These are phyloP conservation scores for Gigaspora rosea DNA, from an alignment of 192 early-diverging fungal genomes.

Conservation along the genomic window DNA sequence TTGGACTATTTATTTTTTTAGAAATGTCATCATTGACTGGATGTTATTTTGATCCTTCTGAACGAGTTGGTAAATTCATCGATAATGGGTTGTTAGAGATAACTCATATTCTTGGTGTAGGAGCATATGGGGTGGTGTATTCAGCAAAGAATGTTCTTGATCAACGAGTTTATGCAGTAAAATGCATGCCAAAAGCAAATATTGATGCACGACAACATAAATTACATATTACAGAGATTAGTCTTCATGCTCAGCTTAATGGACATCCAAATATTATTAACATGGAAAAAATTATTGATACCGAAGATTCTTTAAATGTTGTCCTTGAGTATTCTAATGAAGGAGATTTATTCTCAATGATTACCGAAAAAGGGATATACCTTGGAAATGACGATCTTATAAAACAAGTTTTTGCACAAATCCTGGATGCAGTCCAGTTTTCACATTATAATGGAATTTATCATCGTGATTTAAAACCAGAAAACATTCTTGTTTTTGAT, in stretches of 20 bases:
- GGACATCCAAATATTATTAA: constrained; percentile 68
- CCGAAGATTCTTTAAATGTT: constrained; percentile 60
- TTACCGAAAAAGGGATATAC: constrained; percentile 78
- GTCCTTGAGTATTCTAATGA: constrained; percentile 78
- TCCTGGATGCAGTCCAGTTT: constrained; percentile 79
- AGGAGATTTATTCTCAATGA: constrained; percentile 93
- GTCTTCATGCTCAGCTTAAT: constrained; percentile 62
- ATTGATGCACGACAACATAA: constrained; percentile 56
- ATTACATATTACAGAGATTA: constrained; percentile 68
- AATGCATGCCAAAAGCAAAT: constrained; percentile 68
- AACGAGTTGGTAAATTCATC: constrained; percentile 36
- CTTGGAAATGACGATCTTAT: constrained; percentile 71
- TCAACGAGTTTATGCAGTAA: constrained; percentile 65
- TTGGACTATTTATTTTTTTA: no score
- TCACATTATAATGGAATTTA: constrained; percentile 68
- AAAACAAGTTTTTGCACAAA: constrained; percentile 79
- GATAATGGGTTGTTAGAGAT: constrained; percentile 46
- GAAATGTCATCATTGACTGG: background rate
- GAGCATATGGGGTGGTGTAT: constrained; percentile 79
- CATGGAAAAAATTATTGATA: constrained; percentile 66
- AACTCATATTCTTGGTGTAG: constrained; percentile 62
- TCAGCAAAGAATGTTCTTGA: constrained; percentile 59
- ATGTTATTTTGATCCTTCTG: constrained; percentile 28
- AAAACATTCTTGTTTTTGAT: constrained; percentile 74
- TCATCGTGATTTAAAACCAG: constrained; percentile 82